Evolutionary conservation across 2,329 filamentous ascomycete species (phyloP).

Genomic region (Aspergillus sp.): DNA sequence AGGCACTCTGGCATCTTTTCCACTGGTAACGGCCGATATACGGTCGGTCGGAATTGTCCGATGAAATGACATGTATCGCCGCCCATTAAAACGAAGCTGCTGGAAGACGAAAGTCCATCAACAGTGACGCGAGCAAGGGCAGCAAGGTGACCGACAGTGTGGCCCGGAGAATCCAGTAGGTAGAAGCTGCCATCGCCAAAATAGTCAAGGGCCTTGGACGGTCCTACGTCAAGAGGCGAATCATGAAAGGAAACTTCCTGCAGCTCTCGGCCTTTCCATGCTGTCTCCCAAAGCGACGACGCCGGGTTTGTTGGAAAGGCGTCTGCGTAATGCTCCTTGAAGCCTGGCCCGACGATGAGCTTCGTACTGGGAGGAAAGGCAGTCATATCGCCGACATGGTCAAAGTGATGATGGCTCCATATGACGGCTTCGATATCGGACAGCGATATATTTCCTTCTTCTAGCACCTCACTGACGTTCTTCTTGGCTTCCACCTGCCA

Average conservation of each 20-base stretch:
- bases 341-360: not conserved
- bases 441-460: not conserved
- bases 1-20: too few species aligned
- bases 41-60: too few species aligned
- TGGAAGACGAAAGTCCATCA: not conserved
- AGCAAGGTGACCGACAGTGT: not conserved
- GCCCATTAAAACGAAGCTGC: not conserved
- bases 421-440: not conserved
- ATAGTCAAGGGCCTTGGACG: not conserved
- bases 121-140: not conserved
- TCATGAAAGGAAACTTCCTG: not conserved
- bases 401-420: not conserved
- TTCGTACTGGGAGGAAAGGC: not conserved
- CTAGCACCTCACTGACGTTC: not conserved
- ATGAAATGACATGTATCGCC: too few species aligned
- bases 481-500: not conserved
- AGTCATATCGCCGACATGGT: not conserved
- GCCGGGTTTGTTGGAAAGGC: not conserved
- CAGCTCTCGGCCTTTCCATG: not conserved
- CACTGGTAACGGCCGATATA: too few species aligned
- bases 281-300: not conserved
- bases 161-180: not conserved
- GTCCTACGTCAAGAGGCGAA: not conserved
- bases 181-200: slow-evolving; percentile 1
- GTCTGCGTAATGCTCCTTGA: not conserved